These are phyloP conservation scores for Aspergillus ochraceus DNA, from an alignment of 2,329 filamentous ascomycete species.

Conservation along the genomic window DNA sequence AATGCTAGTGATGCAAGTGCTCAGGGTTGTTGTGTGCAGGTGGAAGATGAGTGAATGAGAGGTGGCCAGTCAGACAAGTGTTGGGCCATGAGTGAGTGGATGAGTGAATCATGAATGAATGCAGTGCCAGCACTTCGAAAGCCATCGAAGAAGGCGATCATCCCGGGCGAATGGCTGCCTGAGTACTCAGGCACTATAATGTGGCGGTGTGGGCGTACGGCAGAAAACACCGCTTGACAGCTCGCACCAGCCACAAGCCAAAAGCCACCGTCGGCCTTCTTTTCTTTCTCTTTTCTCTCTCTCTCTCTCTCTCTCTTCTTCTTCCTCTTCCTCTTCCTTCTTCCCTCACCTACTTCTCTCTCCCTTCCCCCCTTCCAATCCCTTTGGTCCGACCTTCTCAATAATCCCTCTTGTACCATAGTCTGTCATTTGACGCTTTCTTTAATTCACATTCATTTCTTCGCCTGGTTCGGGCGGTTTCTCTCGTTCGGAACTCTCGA, in stretches of 20 bases:
- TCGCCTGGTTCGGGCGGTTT: background rate
- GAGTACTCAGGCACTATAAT: background rate
- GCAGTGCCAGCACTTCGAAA: background rate
- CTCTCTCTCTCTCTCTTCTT: conserved; percentile 11
- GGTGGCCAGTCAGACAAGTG: background rate
- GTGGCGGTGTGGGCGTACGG: background rate
- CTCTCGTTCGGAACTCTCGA: conserved; percentile 27
- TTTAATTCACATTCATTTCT: conserved; percentile 14
- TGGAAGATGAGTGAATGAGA: background rate
- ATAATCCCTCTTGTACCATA: conserved; percentile 16
- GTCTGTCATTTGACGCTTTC: conserved; percentile 14
- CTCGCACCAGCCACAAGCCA: conserved; percentile 19
- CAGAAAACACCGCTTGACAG: background rate
- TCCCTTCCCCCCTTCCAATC: conserved; percentile 17
- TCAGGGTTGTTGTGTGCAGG: background rate
- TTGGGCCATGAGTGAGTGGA: background rate
- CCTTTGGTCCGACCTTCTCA: conserved; percentile 1
- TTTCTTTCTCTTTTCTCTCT: conserved; percentile 21
- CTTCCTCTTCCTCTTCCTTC: conserved; percentile 15
- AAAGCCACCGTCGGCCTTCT: conserved; percentile 22
- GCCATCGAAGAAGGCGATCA: no score
- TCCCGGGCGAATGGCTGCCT: background rate
- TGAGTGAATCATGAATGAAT: background rate
- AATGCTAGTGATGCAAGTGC: background rate
- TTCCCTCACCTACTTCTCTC: conserved; percentile 8